These are phyloP conservation scores for Nectriaceae sp. DNA, from an alignment of 2,329 filamentous ascomycete species.

Conservation along the genomic window DNA sequence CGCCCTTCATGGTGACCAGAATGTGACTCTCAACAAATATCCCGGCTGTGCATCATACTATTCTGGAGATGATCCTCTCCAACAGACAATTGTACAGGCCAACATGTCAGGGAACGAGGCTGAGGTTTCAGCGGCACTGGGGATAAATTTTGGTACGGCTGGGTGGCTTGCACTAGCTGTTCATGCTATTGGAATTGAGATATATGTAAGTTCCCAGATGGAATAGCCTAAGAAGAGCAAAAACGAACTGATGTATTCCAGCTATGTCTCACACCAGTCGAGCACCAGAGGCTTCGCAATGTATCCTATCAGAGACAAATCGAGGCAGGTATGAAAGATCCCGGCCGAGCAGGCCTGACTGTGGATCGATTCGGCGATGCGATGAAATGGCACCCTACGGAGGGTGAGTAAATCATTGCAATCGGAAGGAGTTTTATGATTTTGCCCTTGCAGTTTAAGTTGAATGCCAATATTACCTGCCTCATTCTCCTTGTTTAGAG, in stretches of 20 bases:
- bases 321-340: slow-evolving; percentile 52
- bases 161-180: slow-evolving; percentile 54
- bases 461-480: too few species aligned
- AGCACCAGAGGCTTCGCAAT: slow-evolving; percentile 54
- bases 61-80: slow-evolving; percentile 18
- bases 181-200: slow-evolving; percentile 51
- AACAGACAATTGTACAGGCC: slow-evolving; percentile 31
- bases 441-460: too few species aligned
- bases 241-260: too few species aligned
- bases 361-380: slow-evolving; percentile 24
- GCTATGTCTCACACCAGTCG: slow-evolving; percentile 57
- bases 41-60: slow-evolving; percentile 46
- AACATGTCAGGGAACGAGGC: slow-evolving; percentile 31
- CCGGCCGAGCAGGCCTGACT: slow-evolving; percentile 49
- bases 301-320: slow-evolving; percentile 58
- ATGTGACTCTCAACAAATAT: slow-evolving; percentile 37
- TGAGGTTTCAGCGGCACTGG: slow-evolving; percentile 44
- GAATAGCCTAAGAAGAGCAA: too few species aligned
- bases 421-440: too few species aligned
- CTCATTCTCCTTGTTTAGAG: too few species aligned
- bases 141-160: slow-evolving; percentile 51
- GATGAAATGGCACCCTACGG: too few species aligned
- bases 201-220: slow-evolving; percentile 50
- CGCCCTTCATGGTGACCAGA: slow-evolving; percentile 32
- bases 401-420: too few species aligned